These are phyloP conservation scores for Nelumbo lutea DNA, from an alignment of 164 flowering plant genomes.

Conservation along the genomic window DNA sequence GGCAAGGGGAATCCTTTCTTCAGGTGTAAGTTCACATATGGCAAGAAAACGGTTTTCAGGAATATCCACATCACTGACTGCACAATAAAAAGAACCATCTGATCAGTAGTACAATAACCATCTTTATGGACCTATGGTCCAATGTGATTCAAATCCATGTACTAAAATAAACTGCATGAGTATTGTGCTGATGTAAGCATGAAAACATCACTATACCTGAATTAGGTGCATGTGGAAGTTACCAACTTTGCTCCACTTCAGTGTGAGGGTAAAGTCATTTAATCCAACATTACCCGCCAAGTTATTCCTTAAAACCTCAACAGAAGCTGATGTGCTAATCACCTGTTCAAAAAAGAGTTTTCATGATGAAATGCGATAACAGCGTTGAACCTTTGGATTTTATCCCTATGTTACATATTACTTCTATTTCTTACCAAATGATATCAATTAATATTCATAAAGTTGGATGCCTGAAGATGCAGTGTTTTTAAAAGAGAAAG, in stretches of 20 bases:
- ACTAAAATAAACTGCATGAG: too few species aligned
- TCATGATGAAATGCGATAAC: background rate
- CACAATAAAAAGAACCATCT: constrained; percentile 9
- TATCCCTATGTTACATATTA: too few species aligned
- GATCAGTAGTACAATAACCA: too few species aligned
- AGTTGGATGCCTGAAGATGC: too few species aligned
- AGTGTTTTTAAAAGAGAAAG: too few species aligned
- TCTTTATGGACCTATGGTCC: too few species aligned
- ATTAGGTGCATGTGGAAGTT: constrained; percentile 62
- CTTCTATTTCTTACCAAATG: too few species aligned
- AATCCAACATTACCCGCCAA: constrained; percentile 59
- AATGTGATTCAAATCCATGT: too few species aligned
- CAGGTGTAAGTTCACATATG: constrained; percentile 59
- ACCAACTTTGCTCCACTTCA: constrained; percentile 86
- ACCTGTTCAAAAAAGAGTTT: constrained; percentile 36
- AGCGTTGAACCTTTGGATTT: too few species aligned
- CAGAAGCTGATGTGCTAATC: constrained; percentile 47
- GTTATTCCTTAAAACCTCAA: constrained; percentile 47
- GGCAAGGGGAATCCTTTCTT: constrained; percentile 76
- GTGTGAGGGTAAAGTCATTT: constrained; percentile 54
- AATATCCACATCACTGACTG: constrained; percentile 72
- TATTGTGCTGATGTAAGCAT: background rate
- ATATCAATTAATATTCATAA: too few species aligned
- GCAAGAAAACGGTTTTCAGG: constrained; percentile 58
- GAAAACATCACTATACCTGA: constrained; percentile 43